Percentiles rank a stretch among this genome's conserved stretches.
phyloP scores from a whole-genome alignment of 169 alveolate species.

The Eimeria maxima region DNA sequence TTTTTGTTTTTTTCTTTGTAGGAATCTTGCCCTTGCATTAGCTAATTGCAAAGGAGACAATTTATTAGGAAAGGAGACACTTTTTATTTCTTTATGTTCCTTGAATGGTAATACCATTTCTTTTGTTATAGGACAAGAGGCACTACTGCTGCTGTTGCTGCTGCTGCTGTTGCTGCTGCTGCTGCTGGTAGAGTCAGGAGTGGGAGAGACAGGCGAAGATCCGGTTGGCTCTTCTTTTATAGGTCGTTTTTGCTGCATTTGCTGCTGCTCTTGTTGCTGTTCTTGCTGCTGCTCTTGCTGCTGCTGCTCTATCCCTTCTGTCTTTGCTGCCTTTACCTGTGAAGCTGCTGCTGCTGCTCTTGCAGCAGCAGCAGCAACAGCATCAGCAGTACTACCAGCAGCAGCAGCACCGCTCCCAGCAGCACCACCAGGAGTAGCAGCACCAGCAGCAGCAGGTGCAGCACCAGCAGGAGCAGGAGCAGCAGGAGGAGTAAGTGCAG shows the following conservation, averaged over 20 bases:
- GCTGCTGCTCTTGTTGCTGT: slow-evolving; percentile 38
- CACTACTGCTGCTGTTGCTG: slow-evolving; percentile 12
- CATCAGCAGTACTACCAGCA: background rate
- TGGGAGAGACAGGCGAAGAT: background rate
- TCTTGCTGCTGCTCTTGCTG: slow-evolving; percentile 1
- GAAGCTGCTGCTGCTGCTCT: slow-evolving; percentile 12
- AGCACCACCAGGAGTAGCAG: background rate
- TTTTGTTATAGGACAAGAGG: background rate
- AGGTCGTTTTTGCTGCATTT: background rate
- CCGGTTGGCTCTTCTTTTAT: background rate
- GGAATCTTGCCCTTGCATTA: slow-evolving; percentile 13
- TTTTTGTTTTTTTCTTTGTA: background rate
- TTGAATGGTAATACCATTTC: slow-evolving; percentile 19
- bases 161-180: background rate
- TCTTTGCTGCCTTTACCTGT: background rate
- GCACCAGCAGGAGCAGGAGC: slow-evolving; percentile 49
- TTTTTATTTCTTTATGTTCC: background rate
- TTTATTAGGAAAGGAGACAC: background rate
- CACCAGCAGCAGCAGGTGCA: slow-evolving; percentile 38
- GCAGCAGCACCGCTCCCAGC: background rate
- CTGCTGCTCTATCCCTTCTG: background rate
- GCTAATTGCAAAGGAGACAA: background rate
- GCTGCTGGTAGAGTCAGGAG: slow-evolving; percentile 13
- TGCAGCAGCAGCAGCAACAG: background rate
- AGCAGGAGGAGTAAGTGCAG: background rate